Conservation (phyloP, 805 yeast genomes). For the Teunomyces lycoperdinae region DNA sequence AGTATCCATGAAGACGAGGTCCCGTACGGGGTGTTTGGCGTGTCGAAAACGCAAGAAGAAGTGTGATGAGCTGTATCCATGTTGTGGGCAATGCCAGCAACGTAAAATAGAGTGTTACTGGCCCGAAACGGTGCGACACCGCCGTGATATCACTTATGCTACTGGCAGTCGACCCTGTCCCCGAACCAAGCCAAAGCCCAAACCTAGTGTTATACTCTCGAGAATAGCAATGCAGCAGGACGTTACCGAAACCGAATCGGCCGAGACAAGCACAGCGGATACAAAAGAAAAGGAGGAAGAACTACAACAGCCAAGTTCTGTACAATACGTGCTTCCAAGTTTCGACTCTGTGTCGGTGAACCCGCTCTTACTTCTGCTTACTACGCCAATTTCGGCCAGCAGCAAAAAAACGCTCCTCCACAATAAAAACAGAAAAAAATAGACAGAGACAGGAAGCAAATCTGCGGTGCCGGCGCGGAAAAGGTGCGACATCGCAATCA, state of each 20-base stretch:
- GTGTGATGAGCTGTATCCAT: slow-evolving; percentile 34
- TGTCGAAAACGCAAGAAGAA: slow-evolving; percentile 28
- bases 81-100: slow-evolving; percentile 23
- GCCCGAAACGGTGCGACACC: slow-evolving; percentile 16
- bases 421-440: neutral
- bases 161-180: neutral
- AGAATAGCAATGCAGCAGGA: slow-evolving; percentile 41
- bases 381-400: neutral
- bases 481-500: slow-evolving; percentile 9
- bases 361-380: neutral
- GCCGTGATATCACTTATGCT: neutral
- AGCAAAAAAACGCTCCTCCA: too few species aligned
- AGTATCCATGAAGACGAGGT: slow-evolving; percentile 21
- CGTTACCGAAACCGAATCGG: slow-evolving; percentile 2
- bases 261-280: neutral
- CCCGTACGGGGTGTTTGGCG: slow-evolving; percentile 32
- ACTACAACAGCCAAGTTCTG: neutral
- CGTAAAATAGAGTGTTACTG: slow-evolving; percentile 24
- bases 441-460: neutral
- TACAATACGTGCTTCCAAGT: neutral
- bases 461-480: neutral
- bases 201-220: slow-evolving; percentile 18
- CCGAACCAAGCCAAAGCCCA: slow-evolving; percentile 6
- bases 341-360: neutral
- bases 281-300: neutral